Evolutionary conservation across 495 filamentous ascomycete species (phyloP), one percentile per base, ranked within the genome.

Genomic region (Aspergillus olivimuriae): DNA sequence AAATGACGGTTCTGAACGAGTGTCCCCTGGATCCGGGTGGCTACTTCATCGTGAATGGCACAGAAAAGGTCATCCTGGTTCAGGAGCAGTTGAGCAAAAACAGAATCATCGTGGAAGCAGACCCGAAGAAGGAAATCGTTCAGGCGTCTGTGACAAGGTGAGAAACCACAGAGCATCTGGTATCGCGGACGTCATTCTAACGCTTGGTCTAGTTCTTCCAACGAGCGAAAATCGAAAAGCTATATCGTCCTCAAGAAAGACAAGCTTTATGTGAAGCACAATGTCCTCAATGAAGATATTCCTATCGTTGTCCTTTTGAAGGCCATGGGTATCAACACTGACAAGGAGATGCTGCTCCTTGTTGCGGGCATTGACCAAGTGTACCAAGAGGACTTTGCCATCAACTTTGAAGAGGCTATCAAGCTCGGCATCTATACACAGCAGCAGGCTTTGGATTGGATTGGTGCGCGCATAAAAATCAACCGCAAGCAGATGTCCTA

Each of bases 41-140:
- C 20, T 99, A 99, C 62, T 99, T 99, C 57, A 87, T 98, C 52
- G 80, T 98, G 51, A 96, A 95, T 50, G 92, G 92, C 41, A 95
- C 86, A 38, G 92, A 99, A 55, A 97, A 97, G 70, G 92, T 97
- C 38, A 97, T 99, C 57, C 76, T 99, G 11, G 90, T 97, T 24
- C 92, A 97, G 61, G 92, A 99, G 53, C 92, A 97, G 63, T 69
- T 97, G 58, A 97, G 91, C 73, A 97, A 97, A 72, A 99, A 99
- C 65, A 77, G 92, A 69, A 87, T 97, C 46, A 95, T 99, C 57
- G 89, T 99, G 7, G 94, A 99, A 62, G 80, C 83, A 31, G 88
- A 92, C 55, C 76, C 80, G 3, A 90, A 91, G 59, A 95, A 94
- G 49, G 84, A 82, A 19, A 83, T 94, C 44, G 86, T 95, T n/a